Base-by-base conservation (phyloP, 345 rosid species). In the Erysimum cheiranthoides region DNA sequence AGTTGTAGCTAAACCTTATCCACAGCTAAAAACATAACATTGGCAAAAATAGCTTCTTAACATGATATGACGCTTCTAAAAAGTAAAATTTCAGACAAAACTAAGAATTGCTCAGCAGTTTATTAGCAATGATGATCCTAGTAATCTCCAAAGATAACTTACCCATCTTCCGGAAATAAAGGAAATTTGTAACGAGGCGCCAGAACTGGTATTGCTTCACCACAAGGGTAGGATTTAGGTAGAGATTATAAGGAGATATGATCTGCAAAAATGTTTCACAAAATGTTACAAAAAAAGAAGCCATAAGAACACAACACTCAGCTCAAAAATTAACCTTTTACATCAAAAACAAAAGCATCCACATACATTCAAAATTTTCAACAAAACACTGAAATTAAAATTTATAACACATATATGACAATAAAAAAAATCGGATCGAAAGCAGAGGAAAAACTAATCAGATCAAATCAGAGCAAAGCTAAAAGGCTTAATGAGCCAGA, bases 141-240 rank as follows among this genome's bases (percentile, higher is more conserved):
- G 11, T 21, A 61, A n/a, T 27, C 62, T 10, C 28, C 45, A 8
- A 10, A 68, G 70, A 28, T 2, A 59, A 78, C 45, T 78, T 85
- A 87, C 98, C 97, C 97, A 94, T 88, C 78, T 90, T 90, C 49
- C 97, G 85, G 79, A 92, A 95, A 83, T 90, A 95, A 42, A 95
- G 80, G 73, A 95, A 95, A 78, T 95, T 95, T 39, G 99, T 95
- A 74, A 95, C 49, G 51, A 95, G 99, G 70, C 99, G 97, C 99
- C 99, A 92, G 81, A 89, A 82, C 73, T 95, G 93, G 83, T 88
- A 92, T 6, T 90, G 88, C 88, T 87, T 90, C 68, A 95, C 83
- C 73, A 95, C 97, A 46, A 90, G 92, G 4, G 76, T 83, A 6
- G 99, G 98, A 68, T 92, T 73, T 73, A 95, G 81, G 87, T 93